A percentile compares a stretch with the other conserved stretches of the same genome.
These are phyloP conservation scores for Cyclostephanos invisitatus DNA, from an alignment of 108 stramenopile genomes.

Conservation along the genomic window DNA sequence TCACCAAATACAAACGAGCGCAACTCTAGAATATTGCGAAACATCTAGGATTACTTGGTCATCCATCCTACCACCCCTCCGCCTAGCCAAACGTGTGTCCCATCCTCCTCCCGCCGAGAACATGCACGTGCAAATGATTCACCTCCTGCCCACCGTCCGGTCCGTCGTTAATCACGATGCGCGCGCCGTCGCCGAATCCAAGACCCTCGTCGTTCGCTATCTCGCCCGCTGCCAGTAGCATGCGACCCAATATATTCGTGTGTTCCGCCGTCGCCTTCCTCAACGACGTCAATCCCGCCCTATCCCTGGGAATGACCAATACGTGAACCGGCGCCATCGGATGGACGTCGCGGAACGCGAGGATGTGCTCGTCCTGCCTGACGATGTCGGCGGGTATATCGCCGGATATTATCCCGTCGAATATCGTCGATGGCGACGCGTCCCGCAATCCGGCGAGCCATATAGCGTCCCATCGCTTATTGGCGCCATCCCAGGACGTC, in stretches of 20 bases:
- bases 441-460: conserved; percentile 81
- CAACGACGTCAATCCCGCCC: conserved; percentile 86
- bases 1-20: too few species aligned
- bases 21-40: too few species aligned
- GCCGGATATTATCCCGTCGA: conserved; percentile 92
- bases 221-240: conserved; percentile 91
- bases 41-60: too few species aligned
- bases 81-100: conserved; percentile 19
- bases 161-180: conserved; percentile 96
- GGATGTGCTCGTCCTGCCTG: conserved; percentile 90
- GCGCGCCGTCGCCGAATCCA: conserved; percentile 84
- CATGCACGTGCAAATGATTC: conserved; percentile 93
- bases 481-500: conserved; percentile 57
- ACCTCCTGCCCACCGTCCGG: conserved; percentile 92
- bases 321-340: conserved; percentile 95
- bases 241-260: conserved; percentile 88
- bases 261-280: conserved; percentile 86
- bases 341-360: conserved; percentile 97
- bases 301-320: conserved; percentile 96
- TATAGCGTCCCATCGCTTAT: conserved; percentile 82
- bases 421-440: conserved; percentile 81
- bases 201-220: conserved; percentile 85
- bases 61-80: too few species aligned
- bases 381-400: conserved; percentile 93
- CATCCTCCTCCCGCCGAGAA: conserved; percentile 83